Evolutionary conservation across 495 filamentous ascomycete species (phyloP), one percentile per base, ranked within the genome.

Genomic region (Penicillium crystallinum): DNA sequence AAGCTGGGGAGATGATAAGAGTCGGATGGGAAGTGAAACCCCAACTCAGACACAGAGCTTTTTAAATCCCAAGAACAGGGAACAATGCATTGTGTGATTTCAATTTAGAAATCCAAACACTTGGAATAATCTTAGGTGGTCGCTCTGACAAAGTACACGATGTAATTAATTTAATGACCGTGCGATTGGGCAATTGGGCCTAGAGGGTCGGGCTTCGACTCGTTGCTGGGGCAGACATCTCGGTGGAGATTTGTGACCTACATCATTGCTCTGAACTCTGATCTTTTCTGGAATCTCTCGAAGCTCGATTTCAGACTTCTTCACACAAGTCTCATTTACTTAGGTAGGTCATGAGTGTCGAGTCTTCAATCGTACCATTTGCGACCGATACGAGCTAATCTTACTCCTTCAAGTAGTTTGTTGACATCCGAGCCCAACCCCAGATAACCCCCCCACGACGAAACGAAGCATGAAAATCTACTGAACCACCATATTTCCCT

Each of bases 371-470:
- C 14, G 42, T 27, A 10, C 18, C n/a, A 18, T 23, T 38, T 46
- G 40, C 23, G 17, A 40, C 29, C 33, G 27, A 29, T 47, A 44
- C 14, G 54, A 23, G 45, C 51, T 52, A 54, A 58, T 61, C 49
- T 64, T 62, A 58, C 68, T 66, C 43, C 52, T 69, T 71, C 52
- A 21, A 67, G 70, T 69, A 71, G 58, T 70, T 61, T 73, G 70
- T 73, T 73, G 63, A 73, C 64, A 64, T 51, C 55, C 57, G 25
- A 44, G 31, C 31, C 25, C 52, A 48, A 36, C 44, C 36, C 52
- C 50, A 31, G 47, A 59, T 46, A 53, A 44, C 44, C 23, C 40
- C 15, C 37, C 39, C 45, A 42, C 55, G 36, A 45, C 38, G 39
- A 38, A 14, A 34, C 44, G 40, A 44, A 47, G 40, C 21, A 62